Evolutionary conservation across 345 rosid species (phyloP), one percentile per base, ranked within the genome.

Genomic region (Eucalyptus urophylla): DNA sequence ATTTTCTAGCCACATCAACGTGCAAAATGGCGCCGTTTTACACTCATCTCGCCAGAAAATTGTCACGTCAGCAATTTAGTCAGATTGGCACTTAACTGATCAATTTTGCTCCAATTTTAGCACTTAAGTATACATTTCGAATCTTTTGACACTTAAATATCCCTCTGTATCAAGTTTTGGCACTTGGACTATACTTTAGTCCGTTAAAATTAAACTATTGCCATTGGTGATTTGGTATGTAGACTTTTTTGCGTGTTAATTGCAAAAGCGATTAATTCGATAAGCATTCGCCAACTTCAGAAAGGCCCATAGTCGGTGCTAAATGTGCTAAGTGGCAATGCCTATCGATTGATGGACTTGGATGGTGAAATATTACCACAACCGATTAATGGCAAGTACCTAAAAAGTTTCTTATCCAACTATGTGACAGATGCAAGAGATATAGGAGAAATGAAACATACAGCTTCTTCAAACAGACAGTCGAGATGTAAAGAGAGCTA

Each of bases 151-250:
- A 45, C 11, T 45, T 47, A 47, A 11, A 13, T 11, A 13, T 47
- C 4, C 14, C 14, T 49, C 5, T 49, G 0, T 4, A 0, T 1
- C 14, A 49, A 49, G 5, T 49, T 49, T 49, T 49, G 50, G 0
- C 14, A 49, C 14, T 49, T 12, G 2, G 49, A 0, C 1, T 49
- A 0, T 49, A 49, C 5, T 49, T 49, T 12, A 49, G 50, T 12
- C 14, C 9, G 3, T 62, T 6, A 29, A 29, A 29, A 62, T 29
- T 62, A 13, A 62, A 62, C 14, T 7, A 12, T 29, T 14, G 33
- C 72, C 72, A 29, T 29, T 62, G 17, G 33, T 29, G 72, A 29
- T 62, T 29, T 14, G 72, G 72, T 29, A 13, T 29, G 33, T 14
- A 29, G 33, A 62, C 72, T 7, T 29, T 62, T 29, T 62, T 62